Percentiles rank a stretch among this genome's conserved stretches.
Conservation (phyloP, 257 asterid genomes). For the Perilla frutescens region DNA sequence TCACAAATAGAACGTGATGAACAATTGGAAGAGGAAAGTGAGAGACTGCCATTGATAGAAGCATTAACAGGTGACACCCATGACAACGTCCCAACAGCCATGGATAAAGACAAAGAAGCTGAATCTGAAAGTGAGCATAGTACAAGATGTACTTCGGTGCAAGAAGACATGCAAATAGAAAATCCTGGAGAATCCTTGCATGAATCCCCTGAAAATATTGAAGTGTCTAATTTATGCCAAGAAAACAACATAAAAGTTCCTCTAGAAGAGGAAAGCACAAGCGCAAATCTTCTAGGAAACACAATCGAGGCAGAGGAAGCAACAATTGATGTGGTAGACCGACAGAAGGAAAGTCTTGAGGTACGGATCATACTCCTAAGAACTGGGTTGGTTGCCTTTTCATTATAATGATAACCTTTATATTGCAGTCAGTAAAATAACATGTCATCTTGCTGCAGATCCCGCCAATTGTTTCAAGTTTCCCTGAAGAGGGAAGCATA, state of each 20-base stretch:
- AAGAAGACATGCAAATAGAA: not conserved
- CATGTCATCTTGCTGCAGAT: conserved; percentile 36
- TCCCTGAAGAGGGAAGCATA: conserved; percentile 25
- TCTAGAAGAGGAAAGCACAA: conserved; percentile 32
- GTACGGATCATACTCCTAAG: conserved; percentile 29
- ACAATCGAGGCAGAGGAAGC: conserved; percentile 25
- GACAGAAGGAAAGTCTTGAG: conserved; percentile 31
- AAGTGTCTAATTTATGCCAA: conserved; percentile 34
- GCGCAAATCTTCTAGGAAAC: conserved; percentile 16
- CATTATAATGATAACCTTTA: not conserved
- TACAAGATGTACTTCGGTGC: not conserved
- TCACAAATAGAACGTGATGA: conserved; percentile 29
- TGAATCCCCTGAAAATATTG: conserved; percentile 32
- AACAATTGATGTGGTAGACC: conserved; percentile 27
- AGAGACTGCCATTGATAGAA: not conserved
- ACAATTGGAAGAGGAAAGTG: conserved; percentile 3
- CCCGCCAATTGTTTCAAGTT: conserved; percentile 22
- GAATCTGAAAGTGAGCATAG: not conserved
- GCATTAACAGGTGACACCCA: not conserved
- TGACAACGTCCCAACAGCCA: conserved; percentile 7
- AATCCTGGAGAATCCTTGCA: conserved; percentile 42
- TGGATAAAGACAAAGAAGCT: not conserved
- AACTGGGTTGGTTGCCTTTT: not conserved
- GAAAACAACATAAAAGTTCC: conserved; percentile 14
- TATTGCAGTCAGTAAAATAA: conserved; percentile 4